Evolutionary conservation across 257 asterid genomes (phyloP), one percentile per base, ranked within the genome.

Genomic region (Scutellaria barbata): DNA sequence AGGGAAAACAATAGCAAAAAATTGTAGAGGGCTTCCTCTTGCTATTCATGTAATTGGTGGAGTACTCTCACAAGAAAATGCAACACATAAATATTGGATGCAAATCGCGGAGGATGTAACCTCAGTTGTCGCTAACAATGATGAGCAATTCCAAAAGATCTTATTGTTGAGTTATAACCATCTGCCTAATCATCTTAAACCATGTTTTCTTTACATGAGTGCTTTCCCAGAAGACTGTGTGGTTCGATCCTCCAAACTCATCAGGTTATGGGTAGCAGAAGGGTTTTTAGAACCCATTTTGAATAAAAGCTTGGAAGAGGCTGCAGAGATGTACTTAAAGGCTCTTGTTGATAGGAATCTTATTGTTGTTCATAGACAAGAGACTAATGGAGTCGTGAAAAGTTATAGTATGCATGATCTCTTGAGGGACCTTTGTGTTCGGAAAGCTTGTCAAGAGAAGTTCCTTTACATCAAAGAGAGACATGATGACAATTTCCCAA

Each of bases 1-100:
- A 1, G 83, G 79, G 41, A 30, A 6, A 40, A 73, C 25, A 63
- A 73, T 78, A 7, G 65, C 76, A 0, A 25, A 14, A 2, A 13
- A 65, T 45, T 79, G 73, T 7, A 54, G 74, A 7, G 82, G 82
- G 11, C 72, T 73, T 18, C 79, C 79, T 53, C 71, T 78, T 14
- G 76, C 76, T 11, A 62, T 73, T 58, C 48, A 53, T 43, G 76
- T 74, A 37, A 40, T 68, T 20, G 73, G 82, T 43, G 74, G 79
- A 30, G 5, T 68, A 10, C 51, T 74, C 10, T 56, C 76, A 0
- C 48, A 59, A 12, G 37, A 59, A 0, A 40, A 73, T 10, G 40
- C 37, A 39, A 55, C n/a, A 2, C 3, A 3, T 22, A 22, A 68
- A 4, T 12, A 4, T 4, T 74, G 79, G 82, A 37, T 9, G 39